phyloP scores from a whole-genome alignment of 192 early-diverging fungal species.

The Obelidium mucronatum region DNA sequence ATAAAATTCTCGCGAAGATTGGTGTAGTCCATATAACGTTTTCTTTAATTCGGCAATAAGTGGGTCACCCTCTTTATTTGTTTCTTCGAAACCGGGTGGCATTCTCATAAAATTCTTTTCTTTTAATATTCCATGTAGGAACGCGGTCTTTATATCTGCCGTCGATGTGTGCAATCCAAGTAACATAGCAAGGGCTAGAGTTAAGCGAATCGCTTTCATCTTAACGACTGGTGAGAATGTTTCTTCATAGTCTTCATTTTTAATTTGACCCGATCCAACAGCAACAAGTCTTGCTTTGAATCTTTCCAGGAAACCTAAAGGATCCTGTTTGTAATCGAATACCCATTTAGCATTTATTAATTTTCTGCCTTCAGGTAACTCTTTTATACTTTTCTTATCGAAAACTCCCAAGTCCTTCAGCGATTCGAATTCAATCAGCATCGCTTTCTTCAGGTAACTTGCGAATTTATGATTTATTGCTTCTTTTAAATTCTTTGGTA shows the following conservation, averaged over 20 bases:
- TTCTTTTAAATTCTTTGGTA: slow-evolving; percentile 10
- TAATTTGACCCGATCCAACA: slow-evolving; percentile 7
- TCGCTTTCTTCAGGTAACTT: not conserved
- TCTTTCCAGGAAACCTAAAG: not conserved
- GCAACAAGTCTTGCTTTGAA: slow-evolving; percentile 12
- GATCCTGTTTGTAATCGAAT: not conserved
- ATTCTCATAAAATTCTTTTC: not conserved
- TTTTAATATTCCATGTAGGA: not conserved
- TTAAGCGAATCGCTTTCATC: not conserved
- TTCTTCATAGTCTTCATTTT: not conserved
- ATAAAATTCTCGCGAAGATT: not conserved
- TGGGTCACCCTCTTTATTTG: not conserved
- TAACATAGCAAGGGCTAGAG: not conserved
- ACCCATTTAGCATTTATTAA: slow-evolving; percentile 13
- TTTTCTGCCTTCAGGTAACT: not conserved
- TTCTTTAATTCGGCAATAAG: not conserved
- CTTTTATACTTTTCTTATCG: not conserved
- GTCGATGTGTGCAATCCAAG: not conserved
- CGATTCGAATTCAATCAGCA: slow-evolving; percentile 11
- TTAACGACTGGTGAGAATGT: slow-evolving; percentile 14
- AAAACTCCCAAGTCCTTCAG: not conserved
- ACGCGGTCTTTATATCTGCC: not conserved
- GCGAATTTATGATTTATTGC: slow-evolving; percentile 10
- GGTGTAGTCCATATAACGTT: not conserved
- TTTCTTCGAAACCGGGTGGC: not conserved